These are phyloP conservation scores for Mycoemilia scoparia DNA, from an alignment of 192 early-diverging fungal species.

Conservation along the genomic window DNA sequence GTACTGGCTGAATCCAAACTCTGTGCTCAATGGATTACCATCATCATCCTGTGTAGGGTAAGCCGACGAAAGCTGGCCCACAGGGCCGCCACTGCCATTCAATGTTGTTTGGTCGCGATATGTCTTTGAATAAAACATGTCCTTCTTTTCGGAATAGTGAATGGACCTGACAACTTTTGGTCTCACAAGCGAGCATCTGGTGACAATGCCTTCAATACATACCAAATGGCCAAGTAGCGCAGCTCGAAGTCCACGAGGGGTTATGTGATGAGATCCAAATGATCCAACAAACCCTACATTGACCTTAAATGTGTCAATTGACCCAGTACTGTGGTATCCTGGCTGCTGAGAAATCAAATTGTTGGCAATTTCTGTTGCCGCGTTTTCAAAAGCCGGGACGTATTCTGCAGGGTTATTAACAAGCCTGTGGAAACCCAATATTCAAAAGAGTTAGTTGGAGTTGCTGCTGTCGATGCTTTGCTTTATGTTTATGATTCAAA, in stretches of 20 bases:
- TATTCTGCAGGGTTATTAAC: conserved; percentile 60
- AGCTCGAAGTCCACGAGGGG: conserved; percentile 70
- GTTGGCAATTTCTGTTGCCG: conserved; percentile 16
- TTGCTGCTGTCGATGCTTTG: neutral
- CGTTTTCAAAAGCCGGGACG: conserved; percentile 61
- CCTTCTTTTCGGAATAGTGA: conserved; percentile 79
- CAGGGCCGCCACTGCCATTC: conserved; percentile 13
- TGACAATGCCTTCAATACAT: conserved; percentile 94
- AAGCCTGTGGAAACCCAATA: conserved; percentile 32
- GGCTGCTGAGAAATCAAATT: too few species aligned
- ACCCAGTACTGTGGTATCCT: conserved; percentile 1
- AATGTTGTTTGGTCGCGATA: conserved; percentile 81
- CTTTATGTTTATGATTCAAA: too few species aligned
- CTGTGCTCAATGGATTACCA: conserved; percentile 79
- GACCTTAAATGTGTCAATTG: conserved; percentile 9
- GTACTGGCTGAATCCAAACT: conserved; percentile 80
- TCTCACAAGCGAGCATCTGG: conserved; percentile 87
- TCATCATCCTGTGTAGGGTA: conserved; percentile 94
- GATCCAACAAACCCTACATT: conserved; percentile 77
- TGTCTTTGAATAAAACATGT: conserved; percentile 58
- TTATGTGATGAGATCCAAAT: conserved; percentile 77
- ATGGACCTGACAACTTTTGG: conserved; percentile 84
- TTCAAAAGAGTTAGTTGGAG: conserved; percentile 1
- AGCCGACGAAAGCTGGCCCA: conserved; percentile 37
- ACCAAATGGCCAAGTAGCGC: conserved; percentile 68